Conservation (phyloP, 805 yeast species). For the Candida hispaniensis region DNA sequence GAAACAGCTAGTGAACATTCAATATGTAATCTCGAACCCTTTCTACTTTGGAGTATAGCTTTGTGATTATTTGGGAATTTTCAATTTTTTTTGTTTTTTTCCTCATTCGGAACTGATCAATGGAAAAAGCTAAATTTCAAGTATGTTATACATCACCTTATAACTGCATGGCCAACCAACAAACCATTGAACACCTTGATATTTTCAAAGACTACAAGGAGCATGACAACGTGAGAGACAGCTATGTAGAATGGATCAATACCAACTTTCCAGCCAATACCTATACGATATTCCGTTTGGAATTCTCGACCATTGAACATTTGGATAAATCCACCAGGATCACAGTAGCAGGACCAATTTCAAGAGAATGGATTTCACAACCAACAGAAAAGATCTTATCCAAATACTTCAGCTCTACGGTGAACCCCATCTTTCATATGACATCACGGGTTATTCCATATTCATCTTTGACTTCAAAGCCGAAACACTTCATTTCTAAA, state of each 20-base stretch:
- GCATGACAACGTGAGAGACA: slow-evolving; percentile 4
- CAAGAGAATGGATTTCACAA: slow-evolving; percentile 21
- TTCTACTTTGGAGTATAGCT: too few species aligned
- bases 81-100: too few species aligned
- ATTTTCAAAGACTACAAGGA: slow-evolving; percentile 6
- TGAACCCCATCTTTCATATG: slow-evolving; percentile 6
- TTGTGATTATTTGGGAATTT: too few species aligned
- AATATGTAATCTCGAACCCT: too few species aligned
- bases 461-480: slow-evolving; percentile 5
- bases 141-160: too few species aligned
- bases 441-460: slow-evolving; percentile 3
- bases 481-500: slow-evolving; percentile 7
- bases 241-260: slow-evolving; percentile 3
- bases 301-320: slow-evolving; percentile 23
- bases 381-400: slow-evolving; percentile 7
- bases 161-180: too few species aligned
- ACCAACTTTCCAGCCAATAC: slow-evolving; percentile 19
- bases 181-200: too few species aligned
- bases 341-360: slow-evolving; percentile 28
- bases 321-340: slow-evolving; percentile 27
- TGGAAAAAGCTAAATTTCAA: too few species aligned
- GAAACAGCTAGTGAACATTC: too few species aligned
- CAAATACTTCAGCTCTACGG: slow-evolving; percentile 5
- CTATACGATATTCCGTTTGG: slow-evolving; percentile 28
- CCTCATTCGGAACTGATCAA: too few species aligned